Conservation (phyloP, 2,329 filamentous ascomycete species). For the Aspergillus sp. region DNA sequence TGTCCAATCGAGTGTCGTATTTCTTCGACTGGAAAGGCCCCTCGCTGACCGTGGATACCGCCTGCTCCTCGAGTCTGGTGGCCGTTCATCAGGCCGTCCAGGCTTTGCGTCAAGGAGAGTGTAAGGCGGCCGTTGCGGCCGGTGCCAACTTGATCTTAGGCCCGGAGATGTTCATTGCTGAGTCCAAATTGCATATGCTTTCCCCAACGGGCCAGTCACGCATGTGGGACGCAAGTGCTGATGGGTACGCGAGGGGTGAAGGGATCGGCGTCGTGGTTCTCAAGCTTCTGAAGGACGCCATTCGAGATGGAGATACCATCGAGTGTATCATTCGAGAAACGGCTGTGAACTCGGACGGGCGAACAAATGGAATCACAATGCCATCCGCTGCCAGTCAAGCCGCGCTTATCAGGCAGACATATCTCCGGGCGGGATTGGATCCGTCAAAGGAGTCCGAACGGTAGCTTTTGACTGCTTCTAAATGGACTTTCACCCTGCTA, state of each 20-base stretch:
- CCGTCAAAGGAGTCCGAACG: constrained; percentile 10
- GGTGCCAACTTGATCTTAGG: constrained; percentile 27
- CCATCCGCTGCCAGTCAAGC: constrained; percentile 39
- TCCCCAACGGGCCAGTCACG: constrained; percentile 53
- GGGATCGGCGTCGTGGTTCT: constrained; percentile 52
- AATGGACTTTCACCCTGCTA: not conserved
- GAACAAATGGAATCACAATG: constrained; percentile 36
- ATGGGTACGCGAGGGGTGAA: constrained; percentile 56
- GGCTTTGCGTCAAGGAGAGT: constrained; percentile 29
- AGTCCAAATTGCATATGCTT: constrained; percentile 44
- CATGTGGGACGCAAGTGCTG: constrained; percentile 43
- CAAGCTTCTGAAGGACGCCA: constrained; percentile 50
- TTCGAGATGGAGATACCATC: constrained; percentile 48
- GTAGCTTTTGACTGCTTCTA: not conserved
- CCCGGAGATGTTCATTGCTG: constrained; percentile 32
- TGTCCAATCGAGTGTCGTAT: constrained; percentile 42
- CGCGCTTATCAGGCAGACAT: constrained; percentile 40
- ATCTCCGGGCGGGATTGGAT: constrained; percentile 40
- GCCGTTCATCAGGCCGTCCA: constrained; percentile 37
- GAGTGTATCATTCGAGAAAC: constrained; percentile 39
- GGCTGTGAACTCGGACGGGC: constrained; percentile 38
- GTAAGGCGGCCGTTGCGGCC: constrained; percentile 22
- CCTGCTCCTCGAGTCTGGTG: constrained; percentile 45
- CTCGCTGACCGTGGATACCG: constrained; percentile 47
- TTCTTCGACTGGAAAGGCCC: constrained; percentile 39